These are phyloP conservation scores for Orbilia oligospora DNA, from an alignment of 2,329 filamentous ascomycete species.

Conservation along the genomic window DNA sequence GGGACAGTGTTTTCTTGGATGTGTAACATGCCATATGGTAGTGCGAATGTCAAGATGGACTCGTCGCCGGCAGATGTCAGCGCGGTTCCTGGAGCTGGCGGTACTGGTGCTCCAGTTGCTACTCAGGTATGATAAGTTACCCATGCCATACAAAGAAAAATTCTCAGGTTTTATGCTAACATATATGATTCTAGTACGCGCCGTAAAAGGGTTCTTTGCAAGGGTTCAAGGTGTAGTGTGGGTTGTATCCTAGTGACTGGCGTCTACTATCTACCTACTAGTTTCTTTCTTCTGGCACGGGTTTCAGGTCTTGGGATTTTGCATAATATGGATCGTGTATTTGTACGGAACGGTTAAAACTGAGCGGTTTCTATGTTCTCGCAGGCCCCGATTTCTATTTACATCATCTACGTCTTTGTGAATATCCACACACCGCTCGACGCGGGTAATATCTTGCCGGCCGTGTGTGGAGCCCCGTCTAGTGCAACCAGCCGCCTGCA, in stretches of 20 bases:
- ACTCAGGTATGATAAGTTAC: constrained; percentile 43
- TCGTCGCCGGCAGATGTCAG: constrained; percentile 39
- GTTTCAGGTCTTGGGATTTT: constrained; percentile 25
- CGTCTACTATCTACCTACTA: constrained; percentile 24
- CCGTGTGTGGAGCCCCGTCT: constrained; percentile 36
- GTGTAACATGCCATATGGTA: constrained; percentile 55
- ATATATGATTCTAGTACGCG: constrained; percentile 31
- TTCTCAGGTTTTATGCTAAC: constrained; percentile 10
- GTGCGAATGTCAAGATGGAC: constrained; percentile 50
- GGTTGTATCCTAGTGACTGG: constrained; percentile 26
- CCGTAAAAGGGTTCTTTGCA: constrained; percentile 24
- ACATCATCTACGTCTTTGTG: constrained; percentile 9
- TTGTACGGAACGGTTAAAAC: constrained; percentile 55
- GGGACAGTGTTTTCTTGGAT: constrained; percentile 52
- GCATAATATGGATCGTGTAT: constrained; percentile 40
- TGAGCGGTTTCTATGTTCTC: constrained; percentile 40
- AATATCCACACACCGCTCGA: constrained; percentile 1
- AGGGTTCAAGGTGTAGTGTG: not conserved
- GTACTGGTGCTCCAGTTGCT: constrained; percentile 41
- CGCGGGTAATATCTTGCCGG: constrained; percentile 19
- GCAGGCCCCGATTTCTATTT: constrained; percentile 8
- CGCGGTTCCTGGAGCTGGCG: constrained; percentile 20
- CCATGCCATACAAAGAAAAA: not conserved
- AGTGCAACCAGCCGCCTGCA: constrained; percentile 34
- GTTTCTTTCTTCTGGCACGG: constrained; percentile 33